Evolutionary conservation across 345 rosid species (phyloP).

Genomic region (Eucalyptus leucophloia): DNA sequence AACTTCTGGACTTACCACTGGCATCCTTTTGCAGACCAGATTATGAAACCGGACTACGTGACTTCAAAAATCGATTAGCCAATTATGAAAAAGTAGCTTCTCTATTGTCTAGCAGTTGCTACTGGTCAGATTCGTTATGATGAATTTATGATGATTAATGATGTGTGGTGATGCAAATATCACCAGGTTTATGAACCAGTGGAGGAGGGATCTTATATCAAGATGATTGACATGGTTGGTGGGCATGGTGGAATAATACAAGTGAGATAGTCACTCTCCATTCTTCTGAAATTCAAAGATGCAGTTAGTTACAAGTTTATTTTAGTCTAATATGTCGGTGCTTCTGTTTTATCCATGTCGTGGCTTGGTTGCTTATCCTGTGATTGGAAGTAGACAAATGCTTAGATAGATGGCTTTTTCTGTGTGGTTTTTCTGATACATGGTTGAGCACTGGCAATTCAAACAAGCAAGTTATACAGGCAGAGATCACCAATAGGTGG

Average conservation of each 20-base stretch:
- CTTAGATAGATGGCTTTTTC: background rate
- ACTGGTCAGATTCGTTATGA: background rate
- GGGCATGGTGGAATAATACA: slow-evolving; percentile 97
- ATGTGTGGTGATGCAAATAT: background rate
- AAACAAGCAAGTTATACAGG: background rate
- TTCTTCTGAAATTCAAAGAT: background rate
- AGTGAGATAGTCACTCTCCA: slow-evolving; percentile 17
- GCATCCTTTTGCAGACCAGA: slow-evolving; percentile 57
- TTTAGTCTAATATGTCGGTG: background rate
- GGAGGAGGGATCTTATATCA: slow-evolving; percentile 97
- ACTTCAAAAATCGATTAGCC: slow-evolving; percentile 76
- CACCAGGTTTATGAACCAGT: slow-evolving; percentile 95
- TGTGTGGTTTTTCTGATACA: background rate
- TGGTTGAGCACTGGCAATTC: background rate
- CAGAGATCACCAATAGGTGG: background rate
- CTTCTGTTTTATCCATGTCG: background rate
- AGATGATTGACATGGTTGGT: slow-evolving; percentile 99
- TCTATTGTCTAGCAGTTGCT: slow-evolving; percentile 1
- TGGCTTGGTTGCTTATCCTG: background rate
- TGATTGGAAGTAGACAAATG: background rate
- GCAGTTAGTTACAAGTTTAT: background rate
- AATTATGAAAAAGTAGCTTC: slow-evolving; percentile 71
- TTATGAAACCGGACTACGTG: slow-evolving; percentile 80
- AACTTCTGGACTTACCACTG: slow-evolving; percentile 2
- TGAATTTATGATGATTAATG: background rate